These are phyloP conservation scores for Vigna trinervia DNA, from an alignment of 306 rosid genomes.

Conservation along the genomic window DNA sequence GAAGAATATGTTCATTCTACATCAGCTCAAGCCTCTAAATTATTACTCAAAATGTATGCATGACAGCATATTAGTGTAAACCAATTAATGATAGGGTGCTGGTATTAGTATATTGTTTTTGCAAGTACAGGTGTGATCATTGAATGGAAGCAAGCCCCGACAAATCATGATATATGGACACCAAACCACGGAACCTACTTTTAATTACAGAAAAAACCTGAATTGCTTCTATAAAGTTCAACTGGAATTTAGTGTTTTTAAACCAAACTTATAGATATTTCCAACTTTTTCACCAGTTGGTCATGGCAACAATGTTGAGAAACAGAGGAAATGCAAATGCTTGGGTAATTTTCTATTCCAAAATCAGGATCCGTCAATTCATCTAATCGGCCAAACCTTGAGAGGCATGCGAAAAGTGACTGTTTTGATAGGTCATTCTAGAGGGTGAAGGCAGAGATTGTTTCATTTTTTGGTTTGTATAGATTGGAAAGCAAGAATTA, in stretches of 20 bases:
- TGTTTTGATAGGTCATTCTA: too few relatives aligned
- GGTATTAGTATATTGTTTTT: neutral
- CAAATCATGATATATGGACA: neutral
- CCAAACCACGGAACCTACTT: neutral
- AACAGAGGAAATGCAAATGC: constrained; percentile 3
- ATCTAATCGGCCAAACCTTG: constrained; percentile 6
- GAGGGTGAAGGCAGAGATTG: too few relatives aligned
- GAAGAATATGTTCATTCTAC: constrained; percentile 17
- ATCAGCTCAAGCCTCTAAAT: constrained; percentile 18
- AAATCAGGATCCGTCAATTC: constrained; percentile 9
- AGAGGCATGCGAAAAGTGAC: neutral
- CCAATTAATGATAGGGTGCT: constrained; percentile 13
- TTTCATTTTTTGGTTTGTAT: too few relatives aligned
- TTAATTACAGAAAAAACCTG: neutral
- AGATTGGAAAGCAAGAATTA: too few relatives aligned
- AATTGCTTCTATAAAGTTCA: neutral
- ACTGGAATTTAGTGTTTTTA: constrained; percentile 6
- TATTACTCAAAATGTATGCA: neutral
- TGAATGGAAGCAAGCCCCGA: neutral
- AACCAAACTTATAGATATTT: neutral
- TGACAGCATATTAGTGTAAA: neutral
- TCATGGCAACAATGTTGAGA: neutral
- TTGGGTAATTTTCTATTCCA: neutral
- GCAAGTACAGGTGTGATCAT: constrained; percentile 1
- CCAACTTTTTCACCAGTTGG: neutral